Base-by-base conservation (phyloP, 257 asterid genomes). In the Gentiana dahurica region DNA sequence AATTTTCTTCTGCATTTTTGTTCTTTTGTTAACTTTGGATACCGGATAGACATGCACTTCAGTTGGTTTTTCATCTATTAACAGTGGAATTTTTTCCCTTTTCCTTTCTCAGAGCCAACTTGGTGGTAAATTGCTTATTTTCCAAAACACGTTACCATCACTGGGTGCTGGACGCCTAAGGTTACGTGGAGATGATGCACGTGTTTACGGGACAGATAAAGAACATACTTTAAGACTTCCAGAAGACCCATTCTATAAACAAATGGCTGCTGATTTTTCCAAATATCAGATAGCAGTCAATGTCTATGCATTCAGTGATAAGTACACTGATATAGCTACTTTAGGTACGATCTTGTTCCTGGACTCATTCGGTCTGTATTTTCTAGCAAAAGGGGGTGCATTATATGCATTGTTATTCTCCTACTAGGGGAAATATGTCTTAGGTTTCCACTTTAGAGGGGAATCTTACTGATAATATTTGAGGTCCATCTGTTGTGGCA, bases 211-310 rank as follows among this genome's bases (percentile, higher is more conserved):
- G 69, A 79, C 97, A 12, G 99, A 92, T 65, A 92, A 92, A 76
- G 99, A 92, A 71, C 81, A 81, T 72, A 78, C 73, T 36, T 55
- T 81, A 65, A 94, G 97, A 69, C 62, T 77, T 53, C 88, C 99
- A 33, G 97, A 92, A 81, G 99, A 92, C 76, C 95, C 99, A 52
- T 92, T 88, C 67, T 92, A 92, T 77, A 92, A 92, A 70, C 99
- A 92, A 67, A 92, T 92, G 99, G 99, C 99, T 80, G 99, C 99
- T 78, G 99, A 92, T 83, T 81, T 88, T 59, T 88, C 96, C 51
- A 88, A 88, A 83, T 81, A 56, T 75, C 99, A 92, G 77, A 81
- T 92, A 72, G 88, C 99, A 58, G 95, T 83, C 54, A 92, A 92
- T 74, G 66, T 88, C 49, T 92, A 92, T 79, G 94, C 89, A 45